Evolutionary conservation across 805 yeast genomes (phyloP).

Genomic region (Kodamaea sagamina): DNA sequence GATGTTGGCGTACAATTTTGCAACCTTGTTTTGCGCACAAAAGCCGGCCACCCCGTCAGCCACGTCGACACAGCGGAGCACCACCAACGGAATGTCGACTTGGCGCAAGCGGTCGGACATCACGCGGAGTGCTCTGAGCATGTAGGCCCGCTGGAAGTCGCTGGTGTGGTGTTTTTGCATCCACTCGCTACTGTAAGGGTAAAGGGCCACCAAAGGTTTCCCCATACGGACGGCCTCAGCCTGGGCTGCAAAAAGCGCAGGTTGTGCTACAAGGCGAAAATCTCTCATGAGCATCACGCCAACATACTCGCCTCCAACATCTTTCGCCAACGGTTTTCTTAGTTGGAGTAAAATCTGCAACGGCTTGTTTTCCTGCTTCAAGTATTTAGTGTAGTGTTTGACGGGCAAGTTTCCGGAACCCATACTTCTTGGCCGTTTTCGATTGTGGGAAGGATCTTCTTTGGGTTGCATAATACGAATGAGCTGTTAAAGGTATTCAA

Average conservation of each 20-base stretch:
- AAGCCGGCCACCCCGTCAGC: slow-evolving; percentile 25
- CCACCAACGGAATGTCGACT: slow-evolving; percentile 41
- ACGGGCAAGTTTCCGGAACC: not conserved
- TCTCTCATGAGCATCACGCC: slow-evolving; percentile 47
- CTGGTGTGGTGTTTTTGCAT: slow-evolving; percentile 46
- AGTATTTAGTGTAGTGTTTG: slow-evolving; percentile 22
- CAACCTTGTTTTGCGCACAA: slow-evolving; percentile 23
- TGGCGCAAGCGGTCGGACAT: slow-evolving; percentile 32
- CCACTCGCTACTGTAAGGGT: slow-evolving; percentile 42
- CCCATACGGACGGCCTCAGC: slow-evolving; percentile 28
- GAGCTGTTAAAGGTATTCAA: too few relatives aligned
- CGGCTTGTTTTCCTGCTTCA: slow-evolving; percentile 35
- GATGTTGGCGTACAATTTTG: slow-evolving; percentile 37
- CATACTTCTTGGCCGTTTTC: too few relatives aligned
- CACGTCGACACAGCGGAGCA: slow-evolving; percentile 38
- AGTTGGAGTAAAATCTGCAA: slow-evolving; percentile 18
- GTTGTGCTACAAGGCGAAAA: slow-evolving; percentile 47
- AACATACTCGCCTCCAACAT: too few relatives aligned
- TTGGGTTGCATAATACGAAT: too few relatives aligned
- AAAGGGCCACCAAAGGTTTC: slow-evolving; percentile 42
- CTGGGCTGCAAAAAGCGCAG: slow-evolving; percentile 39
- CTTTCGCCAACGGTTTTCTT: too few relatives aligned
- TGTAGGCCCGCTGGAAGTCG: slow-evolving; percentile 43
- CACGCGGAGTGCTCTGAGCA: slow-evolving; percentile 32
- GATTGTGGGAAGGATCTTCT: too few relatives aligned